Conservation (phyloP, 2,329 filamentous ascomycete genomes). For the Arthrobotrys sphaeroides region DNA sequence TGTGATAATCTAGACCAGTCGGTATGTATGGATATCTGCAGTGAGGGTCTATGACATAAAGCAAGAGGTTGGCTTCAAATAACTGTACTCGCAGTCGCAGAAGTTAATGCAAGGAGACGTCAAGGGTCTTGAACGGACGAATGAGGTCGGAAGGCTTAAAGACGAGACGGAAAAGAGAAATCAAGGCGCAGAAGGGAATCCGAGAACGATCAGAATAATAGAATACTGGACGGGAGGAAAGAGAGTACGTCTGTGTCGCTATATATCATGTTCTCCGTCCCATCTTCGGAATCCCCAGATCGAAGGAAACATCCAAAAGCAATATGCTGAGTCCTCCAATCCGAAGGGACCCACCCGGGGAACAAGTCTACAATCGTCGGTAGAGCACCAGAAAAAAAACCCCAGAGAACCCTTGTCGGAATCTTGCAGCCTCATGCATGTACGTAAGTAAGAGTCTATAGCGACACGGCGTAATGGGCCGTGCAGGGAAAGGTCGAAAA, state of each 20-base stretch:
- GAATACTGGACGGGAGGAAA: no score
- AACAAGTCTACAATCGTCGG: background rate
- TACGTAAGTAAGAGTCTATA: background rate
- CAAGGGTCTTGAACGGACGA: no score
- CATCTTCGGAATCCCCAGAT: background rate
- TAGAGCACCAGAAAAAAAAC: background rate
- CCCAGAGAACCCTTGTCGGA: background rate
- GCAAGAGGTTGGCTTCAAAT: constrained; percentile 18
- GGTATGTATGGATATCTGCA: background rate
- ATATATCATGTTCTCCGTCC: background rate
- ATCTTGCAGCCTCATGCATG: background rate
- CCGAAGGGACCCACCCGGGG: no score
- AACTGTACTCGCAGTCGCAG: background rate
- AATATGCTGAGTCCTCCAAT: no score
- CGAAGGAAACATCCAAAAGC: no score
- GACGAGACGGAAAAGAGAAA: no score
- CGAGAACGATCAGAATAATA: no score
- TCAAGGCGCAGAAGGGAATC: no score
- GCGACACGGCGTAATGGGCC: background rate
- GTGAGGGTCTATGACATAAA: constrained; percentile 13
- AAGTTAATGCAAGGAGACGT: no score
- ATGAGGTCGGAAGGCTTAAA: no score
- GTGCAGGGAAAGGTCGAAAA: background rate
- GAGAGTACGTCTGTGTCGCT: no score
- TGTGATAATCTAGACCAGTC: background rate